Base-by-base conservation (phyloP, 345 rosid species). In the Gossypium sturtianum region DNA sequence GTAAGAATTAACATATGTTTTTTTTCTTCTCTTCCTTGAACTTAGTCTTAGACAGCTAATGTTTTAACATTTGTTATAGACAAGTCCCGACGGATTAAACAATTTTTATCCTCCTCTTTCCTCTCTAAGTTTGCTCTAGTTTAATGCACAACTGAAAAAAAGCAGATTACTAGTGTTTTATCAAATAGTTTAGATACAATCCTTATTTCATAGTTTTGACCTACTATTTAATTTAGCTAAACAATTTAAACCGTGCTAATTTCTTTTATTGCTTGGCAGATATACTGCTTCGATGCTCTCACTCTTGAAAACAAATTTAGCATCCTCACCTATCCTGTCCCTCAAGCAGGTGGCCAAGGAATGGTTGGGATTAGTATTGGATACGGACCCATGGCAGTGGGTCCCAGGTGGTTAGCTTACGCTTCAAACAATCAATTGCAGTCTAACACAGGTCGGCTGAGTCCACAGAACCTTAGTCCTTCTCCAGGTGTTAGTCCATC, bases 321-420 rank as follows among this genome's bases (percentile, higher is more conserved):
- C 70, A 91, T 95, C 51, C 97, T 95, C 72, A 91, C 98, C 1
- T 88, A 89, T 88, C 98, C 97, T 23, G 89, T 89, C 83, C 99
- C 93, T 59, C 99, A 90, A 52, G 76, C 87, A 77, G 96, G 92
- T 78, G 90, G 88, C 77, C 96, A 87, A 80, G 97, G 97, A 82
- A 73, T 83, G 51, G 63, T 76, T 65, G 96, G 94, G 76, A 83
- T 90, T 71, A 90, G 89, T 82, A 74, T 91, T 34, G 99, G 99
- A 49, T 91, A 91, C 76, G 99, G 99, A 74, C 98, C 99, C 71
- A 91, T 93, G 99, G 94, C 95, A 79, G 89, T 95, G 72, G 99
- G 99, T 65, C 87, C 96, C 19, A 87, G 97, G 80, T 95, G 98
- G 99, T 84, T 95, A 83, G 99, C 97, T 79, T 95, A 91, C 89